phyloP scores from a whole-genome alignment of 129 eudicot genomes.

The Ambrosia artemisiifolia region DNA sequence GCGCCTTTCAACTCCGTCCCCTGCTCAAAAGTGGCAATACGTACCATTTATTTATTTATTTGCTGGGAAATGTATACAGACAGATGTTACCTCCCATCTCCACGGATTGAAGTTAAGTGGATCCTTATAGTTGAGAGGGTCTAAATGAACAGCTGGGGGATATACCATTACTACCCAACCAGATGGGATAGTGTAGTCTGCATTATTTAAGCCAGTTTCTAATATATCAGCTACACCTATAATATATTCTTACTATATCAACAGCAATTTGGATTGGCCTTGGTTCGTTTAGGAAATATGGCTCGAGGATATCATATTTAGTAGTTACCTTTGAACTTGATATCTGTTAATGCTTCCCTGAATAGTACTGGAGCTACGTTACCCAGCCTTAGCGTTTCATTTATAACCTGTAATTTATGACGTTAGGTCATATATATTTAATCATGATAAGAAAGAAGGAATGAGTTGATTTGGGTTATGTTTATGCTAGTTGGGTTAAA shows the following conservation, averaged over 20 bases:
- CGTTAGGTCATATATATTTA: no score
- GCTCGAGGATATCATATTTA: no score
- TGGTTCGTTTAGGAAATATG: no score
- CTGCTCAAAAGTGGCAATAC: constrained; percentile 37
- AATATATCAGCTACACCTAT: background rate
- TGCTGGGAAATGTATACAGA: background rate
- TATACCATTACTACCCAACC: constrained; percentile 86
- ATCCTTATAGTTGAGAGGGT: constrained; percentile 52
- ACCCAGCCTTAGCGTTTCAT: constrained; percentile 89
- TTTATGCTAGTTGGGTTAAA: constrained; percentile 6
- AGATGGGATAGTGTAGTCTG: constrained; percentile 76
- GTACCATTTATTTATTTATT: background rate
- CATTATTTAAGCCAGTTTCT: background rate
- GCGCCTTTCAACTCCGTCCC: constrained; percentile 54
- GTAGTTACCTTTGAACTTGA: constrained; percentile 64
- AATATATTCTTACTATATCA: background rate
- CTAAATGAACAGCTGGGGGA: constrained; percentile 80
- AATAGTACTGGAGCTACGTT: constrained; percentile 90
- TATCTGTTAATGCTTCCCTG: constrained; percentile 73
- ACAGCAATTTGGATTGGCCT: background rate
- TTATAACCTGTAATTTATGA: constrained; percentile 83
- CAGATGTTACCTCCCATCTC: constrained; percentile 65
- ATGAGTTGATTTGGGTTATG: constrained; percentile 3
- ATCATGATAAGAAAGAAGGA: no score
- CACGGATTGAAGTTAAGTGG: constrained; percentile 76